Evolutionary conservation across 495 filamentous ascomycete genomes (phyloP), one percentile per base, ranked within the genome.

Genomic region (Usnea hakonensis): DNA sequence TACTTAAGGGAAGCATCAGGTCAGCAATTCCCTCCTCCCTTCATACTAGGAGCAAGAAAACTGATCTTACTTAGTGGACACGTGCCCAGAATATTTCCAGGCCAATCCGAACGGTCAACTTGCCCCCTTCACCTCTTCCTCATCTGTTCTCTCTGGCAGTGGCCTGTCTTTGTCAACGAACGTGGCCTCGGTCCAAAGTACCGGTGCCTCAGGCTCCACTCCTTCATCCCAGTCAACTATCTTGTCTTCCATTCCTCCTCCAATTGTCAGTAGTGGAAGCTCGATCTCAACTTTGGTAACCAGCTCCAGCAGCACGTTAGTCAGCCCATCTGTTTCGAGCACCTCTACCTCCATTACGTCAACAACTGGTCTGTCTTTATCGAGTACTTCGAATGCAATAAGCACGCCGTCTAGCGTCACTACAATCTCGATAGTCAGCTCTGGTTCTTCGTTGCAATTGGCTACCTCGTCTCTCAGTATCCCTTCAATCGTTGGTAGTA

Each of bases 341-440:
- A 36, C 69, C 3, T 67, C 69, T 33, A 40, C 65, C 30, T 73
- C 68, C 43, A 73, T 68, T 28, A 55, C 64, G 3, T 66, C 61
- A 7, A 76, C 75, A 1, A 74, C 71, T 28, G 74, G 80, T 69
- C 11, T 11, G 6, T 36, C 35, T 36, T 6, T 11, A 5, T 36
- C 35, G 35, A 36, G 35, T 36, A 11, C 11, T 5, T 36, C 35
- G 11, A 36, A 11, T 5, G 78, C 78, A 23, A 36, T 36, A 36
- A 36, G 35, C 35, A 36, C 35, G 35, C 35, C 35, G 35, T 11
- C 11, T 36, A 11, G 35, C 35, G 35, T 36, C 35, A 36, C 6
- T 36, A 36, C 35, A 36, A 5, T 36, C 35, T 36, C 35, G 35
- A 36, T 11, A 36, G 35, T 11, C 11, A 36, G 35, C 35, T 36